Base-by-base conservation (phyloP, 148 eudicot genomes). In the Limonium bicolor region DNA sequence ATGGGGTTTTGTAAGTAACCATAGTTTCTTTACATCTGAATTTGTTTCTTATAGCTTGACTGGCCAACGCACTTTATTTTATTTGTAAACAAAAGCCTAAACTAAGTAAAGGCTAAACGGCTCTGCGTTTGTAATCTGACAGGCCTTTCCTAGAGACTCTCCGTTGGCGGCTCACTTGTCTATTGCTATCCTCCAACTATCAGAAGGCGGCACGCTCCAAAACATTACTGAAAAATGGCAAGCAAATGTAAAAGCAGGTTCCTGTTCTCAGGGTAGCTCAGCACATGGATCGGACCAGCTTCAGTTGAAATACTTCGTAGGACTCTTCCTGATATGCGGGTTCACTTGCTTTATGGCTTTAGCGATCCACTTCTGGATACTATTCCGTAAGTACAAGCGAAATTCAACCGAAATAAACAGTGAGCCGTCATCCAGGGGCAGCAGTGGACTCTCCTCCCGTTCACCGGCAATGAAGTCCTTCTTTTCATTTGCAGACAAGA, bases 141-240 rank as follows among this genome's bases (percentile, higher is more conserved):
- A 73, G 78, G 74, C 62, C 7, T 73, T 73, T 31, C 71, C 62
- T 16, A 65, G 62, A 56, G 72, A 62, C 28, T 73, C 80, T 11
- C 80, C 74, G 14, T 62, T 73, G 11, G 74, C 75, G 1, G 42
- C 56, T 5, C 71, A 69, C 38, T 27, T 73, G 47, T 61, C 75
- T 3, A 58, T 65, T 4, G 63, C 80, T 4, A 54, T 73, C 54
- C 68, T 69, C 10, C 54, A 51, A 33, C 71, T 73, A 1, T 53
- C 72, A 6, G 80, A 73, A 58, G 62, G 24, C 9, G 80, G 72
- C 4, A 38, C 41, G 18, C 53, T 69, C 3, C 66, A 60, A 27
- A 55, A 64, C 20, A 64, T 69, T 20, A 60, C 54, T 2, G 54
- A 48, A 11, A 10, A 27, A 22, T 64, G 70, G 66, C 43, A 54